Base-by-base conservation (phyloP, 1,284 basidiomycete species). In the Moesziomyces sp. region DNA sequence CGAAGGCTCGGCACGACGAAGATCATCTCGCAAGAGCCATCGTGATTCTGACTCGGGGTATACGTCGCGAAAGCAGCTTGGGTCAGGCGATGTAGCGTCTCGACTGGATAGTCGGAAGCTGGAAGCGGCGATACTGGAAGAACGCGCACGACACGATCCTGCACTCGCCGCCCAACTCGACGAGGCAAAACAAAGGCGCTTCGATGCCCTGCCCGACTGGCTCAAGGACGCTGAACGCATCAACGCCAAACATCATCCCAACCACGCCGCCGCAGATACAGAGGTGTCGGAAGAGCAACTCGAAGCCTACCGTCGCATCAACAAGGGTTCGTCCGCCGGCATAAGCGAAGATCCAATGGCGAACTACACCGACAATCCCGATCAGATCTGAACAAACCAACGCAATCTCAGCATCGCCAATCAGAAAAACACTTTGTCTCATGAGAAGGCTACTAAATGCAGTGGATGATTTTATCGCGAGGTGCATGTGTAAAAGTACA, bases 271-370 rank as follows among this genome's bases (percentile, higher is more conserved):
- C 28, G 62, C n/a, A 5, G 78, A 87, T 57, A 88, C 86, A 78
- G 93, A 94, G 49, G 92, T 97, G 26, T 91, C 93, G 1, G 93
- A 97, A 85, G 94, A 95, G 83, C 91, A 97, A 82, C 89, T 97
- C 64, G 94, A 95, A 89, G 90, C 90, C 19, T 95, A 94, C 84
- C 88, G 93, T 52, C 90, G 92, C 89, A 64, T 68, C 45, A 64
- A 68, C 28, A 26, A 47, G 5, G 23, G n/a, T 3, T 28, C 19
- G 0, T 89, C 85, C 54, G 88, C 90, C 52, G 62, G 70, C 9
- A 88, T 75, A 88, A 86, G 87, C 24, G 92, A 94, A 64, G 93
- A 95, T 84, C 93, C 93, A 4, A 94, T 95, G 92, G 91, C 91
- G 35, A 91, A 91, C 77, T 93, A 94, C 83, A 87, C 91, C 26